Evolutionary conservation across 2,329 filamentous ascomycete species (phyloP).

Genomic region (Claviceps monticola): DNA sequence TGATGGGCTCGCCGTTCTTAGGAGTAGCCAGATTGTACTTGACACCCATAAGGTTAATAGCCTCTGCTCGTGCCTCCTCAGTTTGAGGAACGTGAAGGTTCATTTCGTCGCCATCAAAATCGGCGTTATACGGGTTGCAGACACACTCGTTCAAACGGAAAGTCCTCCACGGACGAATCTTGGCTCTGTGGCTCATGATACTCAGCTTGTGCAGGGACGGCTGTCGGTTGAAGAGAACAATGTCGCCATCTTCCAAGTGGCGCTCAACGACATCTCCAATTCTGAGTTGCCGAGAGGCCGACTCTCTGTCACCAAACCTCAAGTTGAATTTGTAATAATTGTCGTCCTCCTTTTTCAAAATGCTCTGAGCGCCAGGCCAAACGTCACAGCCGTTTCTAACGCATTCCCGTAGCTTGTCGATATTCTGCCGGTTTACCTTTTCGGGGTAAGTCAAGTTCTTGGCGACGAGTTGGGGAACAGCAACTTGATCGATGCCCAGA

Average conservation of each 20-base stretch:
- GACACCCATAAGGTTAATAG: conserved; percentile 93
- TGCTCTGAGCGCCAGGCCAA: conserved; percentile 79
- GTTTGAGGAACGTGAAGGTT: conserved; percentile 96
- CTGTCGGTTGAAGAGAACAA: conserved; percentile 95
- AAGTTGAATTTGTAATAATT: conserved; percentile 26
- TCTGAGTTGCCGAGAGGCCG: conserved; percentile 58
- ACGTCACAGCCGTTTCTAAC: conserved; percentile 61
- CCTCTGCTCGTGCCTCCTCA: conserved; percentile 89
- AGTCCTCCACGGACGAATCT: conserved; percentile 87
- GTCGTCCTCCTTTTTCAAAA: conserved; percentile 57
- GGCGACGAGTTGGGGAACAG: conserved; percentile 80
- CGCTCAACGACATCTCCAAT: conserved; percentile 86
- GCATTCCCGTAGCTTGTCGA: conserved; percentile 62
- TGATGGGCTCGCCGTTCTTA: conserved; percentile 95
- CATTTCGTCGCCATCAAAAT: conserved; percentile 99
- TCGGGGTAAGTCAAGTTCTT: conserved; percentile 95
- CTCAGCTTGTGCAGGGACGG: conserved; percentile 96
- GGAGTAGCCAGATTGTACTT: conserved; percentile 93
- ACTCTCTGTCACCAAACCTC: background rate
- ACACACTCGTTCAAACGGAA: conserved; percentile 97
- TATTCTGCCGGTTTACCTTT: conserved; percentile 70
- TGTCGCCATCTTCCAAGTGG: conserved; percentile 87
- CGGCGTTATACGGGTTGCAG: conserved; percentile 94
- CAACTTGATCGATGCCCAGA: conserved; percentile 82
- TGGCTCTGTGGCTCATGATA: conserved; percentile 92